A percentile compares a stretch with the other conserved stretches of the same genome.
These are phyloP conservation scores for Monosporascus sp. DNA, from an alignment of 2,329 filamentous ascomycete genomes.

Conservation along the genomic window DNA sequence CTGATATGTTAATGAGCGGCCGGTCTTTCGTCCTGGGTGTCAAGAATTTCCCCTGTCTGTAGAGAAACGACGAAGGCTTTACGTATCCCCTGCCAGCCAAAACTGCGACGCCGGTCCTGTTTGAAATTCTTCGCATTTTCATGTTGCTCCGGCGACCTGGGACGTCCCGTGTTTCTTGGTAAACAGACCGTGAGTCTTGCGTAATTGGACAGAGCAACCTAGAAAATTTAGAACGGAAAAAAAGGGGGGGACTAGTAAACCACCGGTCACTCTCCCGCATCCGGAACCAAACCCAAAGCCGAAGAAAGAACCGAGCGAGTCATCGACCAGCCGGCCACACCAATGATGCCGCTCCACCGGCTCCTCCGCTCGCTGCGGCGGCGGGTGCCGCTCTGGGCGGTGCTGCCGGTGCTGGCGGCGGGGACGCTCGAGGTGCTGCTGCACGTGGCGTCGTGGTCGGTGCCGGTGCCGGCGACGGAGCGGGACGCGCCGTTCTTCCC, in stretches of 20 bases:
- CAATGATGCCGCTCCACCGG: constrained; percentile 22
- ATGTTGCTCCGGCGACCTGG: neutral
- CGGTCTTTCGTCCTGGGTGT: no score
- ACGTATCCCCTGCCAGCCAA: no score
- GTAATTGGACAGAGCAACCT: constrained; percentile 2
- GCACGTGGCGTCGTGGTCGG: constrained; percentile 29
- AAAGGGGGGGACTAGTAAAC: no score
- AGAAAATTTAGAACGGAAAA: neutral
- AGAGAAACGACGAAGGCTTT: no score
- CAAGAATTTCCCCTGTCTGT: no score
- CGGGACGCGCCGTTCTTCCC: constrained; percentile 36
- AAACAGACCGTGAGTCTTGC: constrained; percentile 1
- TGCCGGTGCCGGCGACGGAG: constrained; percentile 29
- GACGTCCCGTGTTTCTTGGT: neutral
- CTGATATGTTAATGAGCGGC: no score
- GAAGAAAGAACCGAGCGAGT: neutral
- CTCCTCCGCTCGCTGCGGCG: constrained; percentile 21
- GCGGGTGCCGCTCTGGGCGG: constrained; percentile 24
- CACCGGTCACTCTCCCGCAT: neutral
- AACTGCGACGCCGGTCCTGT: neutral
- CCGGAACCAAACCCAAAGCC: neutral
- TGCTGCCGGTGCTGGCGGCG: constrained; percentile 25
- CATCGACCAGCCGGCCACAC: neutral
- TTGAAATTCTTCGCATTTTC: neutral
- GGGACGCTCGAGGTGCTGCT: constrained; percentile 29